phyloP scores from a whole-genome alignment of 1,284 basidiomycete genomes.

The Irpex sp. region DNA sequence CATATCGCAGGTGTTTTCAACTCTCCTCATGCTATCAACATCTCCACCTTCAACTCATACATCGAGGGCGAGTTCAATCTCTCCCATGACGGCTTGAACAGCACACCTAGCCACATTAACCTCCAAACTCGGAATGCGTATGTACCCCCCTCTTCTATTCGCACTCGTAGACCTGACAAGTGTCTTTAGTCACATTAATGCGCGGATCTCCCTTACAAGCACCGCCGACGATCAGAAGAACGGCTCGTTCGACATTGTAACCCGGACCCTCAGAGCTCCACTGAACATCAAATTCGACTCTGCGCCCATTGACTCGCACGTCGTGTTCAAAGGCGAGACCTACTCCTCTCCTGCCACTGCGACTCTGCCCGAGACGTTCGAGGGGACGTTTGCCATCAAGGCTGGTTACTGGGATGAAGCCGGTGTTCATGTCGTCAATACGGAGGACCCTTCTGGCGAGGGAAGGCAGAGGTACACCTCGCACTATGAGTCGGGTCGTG shows the following conservation, averaged over 20 bases:
- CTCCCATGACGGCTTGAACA: constrained; percentile 19
- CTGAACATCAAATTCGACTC: constrained; percentile 30
- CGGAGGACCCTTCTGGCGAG: background rate
- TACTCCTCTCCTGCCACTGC: constrained; percentile 29
- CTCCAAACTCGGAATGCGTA: constrained; percentile 33
- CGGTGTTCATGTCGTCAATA: background rate
- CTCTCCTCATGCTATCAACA: constrained; percentile 20
- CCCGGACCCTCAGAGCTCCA: constrained; percentile 20
- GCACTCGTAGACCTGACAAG: too few species aligned
- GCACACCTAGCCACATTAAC: constrained; percentile 21
- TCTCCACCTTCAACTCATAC: constrained; percentile 31
- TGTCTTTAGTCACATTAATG: background rate
- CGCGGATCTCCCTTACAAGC: background rate
- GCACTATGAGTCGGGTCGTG: background rate
- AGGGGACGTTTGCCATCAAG: constrained; percentile 35
- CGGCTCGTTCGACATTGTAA: constrained; percentile 21
- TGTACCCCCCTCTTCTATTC: constrained; percentile 3
- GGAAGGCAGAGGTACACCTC: background rate
- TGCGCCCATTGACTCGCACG: constrained; percentile 37
- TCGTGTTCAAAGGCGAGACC: constrained; percentile 31
- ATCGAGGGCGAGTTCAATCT: constrained; percentile 41
- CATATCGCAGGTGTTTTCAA: constrained; percentile 40
- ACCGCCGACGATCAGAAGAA: constrained; percentile 2
- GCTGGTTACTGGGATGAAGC: background rate
- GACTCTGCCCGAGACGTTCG: constrained; percentile 36